A percentile compares a stretch with the other conserved stretches of the same genome.
Conservation (phyloP, 176 grass and related monocot genomes). For the Ananas comosus region DNA sequence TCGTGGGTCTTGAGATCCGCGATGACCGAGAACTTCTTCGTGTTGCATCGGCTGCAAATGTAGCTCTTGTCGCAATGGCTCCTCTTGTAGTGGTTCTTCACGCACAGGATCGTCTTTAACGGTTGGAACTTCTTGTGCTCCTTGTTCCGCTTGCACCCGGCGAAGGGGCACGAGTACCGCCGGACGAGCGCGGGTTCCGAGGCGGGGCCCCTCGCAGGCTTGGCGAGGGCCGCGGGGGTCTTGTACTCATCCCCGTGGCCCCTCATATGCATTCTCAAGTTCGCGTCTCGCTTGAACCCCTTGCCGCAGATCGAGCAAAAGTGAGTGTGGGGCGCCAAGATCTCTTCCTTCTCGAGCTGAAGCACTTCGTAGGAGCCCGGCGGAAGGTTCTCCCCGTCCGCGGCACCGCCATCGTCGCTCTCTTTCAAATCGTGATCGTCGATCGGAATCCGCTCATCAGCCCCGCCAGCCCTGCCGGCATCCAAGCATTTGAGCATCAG, state of each 20-base stretch:
- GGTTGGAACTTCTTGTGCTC: slow-evolving; percentile 93
- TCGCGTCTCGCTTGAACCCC: slow-evolving; percentile 93
- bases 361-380: slow-evolving; percentile 81
- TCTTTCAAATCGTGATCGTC: slow-evolving; percentile 83
- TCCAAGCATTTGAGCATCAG: slow-evolving; percentile 50
- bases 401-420: slow-evolving; percentile 48
- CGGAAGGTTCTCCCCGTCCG: slow-evolving; percentile 63
- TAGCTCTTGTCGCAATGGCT: slow-evolving; percentile 97
- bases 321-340: slow-evolving; percentile 85
- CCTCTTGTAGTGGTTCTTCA: slow-evolving; percentile 93
- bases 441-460: slow-evolving; percentile 40
- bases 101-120: slow-evolving; percentile 80
- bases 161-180: slow-evolving; percentile 84
- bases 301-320: slow-evolving; percentile 90
- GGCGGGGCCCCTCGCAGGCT: slow-evolving; percentile 44
- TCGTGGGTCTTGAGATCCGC: slow-evolving; percentile 83
- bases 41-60: slow-evolving; percentile 75
- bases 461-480: slow-evolving; percentile 26
- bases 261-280: slow-evolving; percentile 94
- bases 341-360: slow-evolving; percentile 86
- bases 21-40: slow-evolving; percentile 82
- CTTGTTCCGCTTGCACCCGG: slow-evolving; percentile 86
- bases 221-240: slow-evolving; percentile 73
- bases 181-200: slow-evolving; percentile 45
- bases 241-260: slow-evolving; percentile 93